Conservation (phyloP, 441 rosid species). For the Corymbia calophylla region DNA sequence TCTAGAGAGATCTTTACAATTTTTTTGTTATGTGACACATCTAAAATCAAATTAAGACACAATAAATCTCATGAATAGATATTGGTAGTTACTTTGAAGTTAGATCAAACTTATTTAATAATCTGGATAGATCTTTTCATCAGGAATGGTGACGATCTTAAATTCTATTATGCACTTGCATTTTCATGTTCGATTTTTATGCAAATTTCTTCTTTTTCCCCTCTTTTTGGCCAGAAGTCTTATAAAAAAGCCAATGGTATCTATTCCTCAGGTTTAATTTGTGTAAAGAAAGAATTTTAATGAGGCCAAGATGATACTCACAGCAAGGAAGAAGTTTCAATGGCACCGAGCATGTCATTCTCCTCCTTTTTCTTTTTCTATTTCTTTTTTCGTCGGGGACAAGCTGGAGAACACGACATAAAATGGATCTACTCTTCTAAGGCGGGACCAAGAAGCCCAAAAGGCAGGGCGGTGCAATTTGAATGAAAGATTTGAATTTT, state of each 20-base stretch:
- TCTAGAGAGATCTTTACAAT: not conserved
- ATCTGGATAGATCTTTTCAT: not conserved
- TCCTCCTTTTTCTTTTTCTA: not conserved
- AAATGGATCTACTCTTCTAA: not conserved
- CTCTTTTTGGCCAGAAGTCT: not conserved
- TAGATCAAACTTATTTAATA: not conserved
- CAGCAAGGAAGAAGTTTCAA: not conserved
- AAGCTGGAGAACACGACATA: not conserved
- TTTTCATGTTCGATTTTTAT: not conserved
- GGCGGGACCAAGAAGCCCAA: not conserved
- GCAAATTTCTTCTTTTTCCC: not conserved
- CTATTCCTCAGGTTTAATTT: not conserved
- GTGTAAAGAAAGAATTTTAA: not conserved
- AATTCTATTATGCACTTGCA: not conserved
- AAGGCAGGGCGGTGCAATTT: conserved; percentile 57
- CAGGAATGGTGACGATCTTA: accelerated
- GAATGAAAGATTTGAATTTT: conserved; percentile 39
- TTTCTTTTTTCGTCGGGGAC: not conserved
- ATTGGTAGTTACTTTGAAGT: not conserved
- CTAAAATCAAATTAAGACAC: not conserved
- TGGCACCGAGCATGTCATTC: not conserved
- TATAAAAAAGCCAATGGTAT: not conserved
- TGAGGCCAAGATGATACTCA: not conserved
- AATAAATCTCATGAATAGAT: not conserved
- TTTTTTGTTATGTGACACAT: accelerated